Conservation (phyloP, 257 asterid species). For the Scutellaria barbata region DNA sequence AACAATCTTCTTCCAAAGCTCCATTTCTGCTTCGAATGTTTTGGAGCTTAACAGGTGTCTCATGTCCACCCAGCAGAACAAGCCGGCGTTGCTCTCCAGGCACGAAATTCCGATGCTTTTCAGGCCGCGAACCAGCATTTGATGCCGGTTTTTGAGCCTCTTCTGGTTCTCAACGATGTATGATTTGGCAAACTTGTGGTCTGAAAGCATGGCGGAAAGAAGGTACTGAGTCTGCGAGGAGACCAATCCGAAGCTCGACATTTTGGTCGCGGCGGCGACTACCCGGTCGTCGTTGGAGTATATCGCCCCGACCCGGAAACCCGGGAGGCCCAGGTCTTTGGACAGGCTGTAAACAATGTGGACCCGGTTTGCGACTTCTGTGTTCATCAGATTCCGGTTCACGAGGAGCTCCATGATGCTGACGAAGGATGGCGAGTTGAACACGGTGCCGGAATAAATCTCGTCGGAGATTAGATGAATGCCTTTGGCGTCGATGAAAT, state of each 20-base stretch:
- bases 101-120: constrained; percentile 44
- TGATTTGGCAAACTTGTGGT: constrained; percentile 43
- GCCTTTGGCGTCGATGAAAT: constrained; percentile 44
- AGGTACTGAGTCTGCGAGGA: constrained; percentile 69
- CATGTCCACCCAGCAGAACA: constrained; percentile 72
- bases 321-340: constrained; percentile 67
- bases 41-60: constrained; percentile 45
- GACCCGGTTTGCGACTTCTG: constrained; percentile 48
- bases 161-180: constrained; percentile 52
- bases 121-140: constrained; percentile 50
- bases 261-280: constrained; percentile 59
- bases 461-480: constrained; percentile 71
- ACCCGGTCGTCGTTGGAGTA: constrained; percentile 58
- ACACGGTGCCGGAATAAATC: constrained; percentile 65
- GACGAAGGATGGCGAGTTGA: constrained; percentile 48
- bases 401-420: constrained; percentile 50
- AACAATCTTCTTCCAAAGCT: constrained; percentile 61
- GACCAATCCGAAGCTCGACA: constrained; percentile 69
- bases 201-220: constrained; percentile 58
- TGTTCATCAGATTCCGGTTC: constrained; percentile 22
- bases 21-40: constrained; percentile 60
- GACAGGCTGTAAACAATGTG: constrained; percentile 70
- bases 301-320: constrained; percentile 67
- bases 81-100: constrained; percentile 59
- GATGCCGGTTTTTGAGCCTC: constrained; percentile 50